Evolutionary conservation across 805 yeast genomes (phyloP), one percentile per base, ranked within the genome.

Genomic region (Candida wancherniae): DNA sequence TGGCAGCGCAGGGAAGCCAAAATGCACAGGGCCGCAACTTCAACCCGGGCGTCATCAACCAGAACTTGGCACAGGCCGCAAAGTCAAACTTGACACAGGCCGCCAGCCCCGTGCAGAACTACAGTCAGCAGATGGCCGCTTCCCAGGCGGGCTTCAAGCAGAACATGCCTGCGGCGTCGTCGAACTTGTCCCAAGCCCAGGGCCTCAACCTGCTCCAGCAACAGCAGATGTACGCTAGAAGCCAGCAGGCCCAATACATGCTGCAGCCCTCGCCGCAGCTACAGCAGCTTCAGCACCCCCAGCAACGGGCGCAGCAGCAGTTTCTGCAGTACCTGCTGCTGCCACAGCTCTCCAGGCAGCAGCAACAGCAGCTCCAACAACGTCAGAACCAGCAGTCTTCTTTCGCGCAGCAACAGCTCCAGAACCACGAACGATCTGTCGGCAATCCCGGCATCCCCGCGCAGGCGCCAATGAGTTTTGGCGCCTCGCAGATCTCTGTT

Each of bases 291-390:
- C 13, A 19, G 15, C 4, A 16, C 6, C 39, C 24, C 15, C 39
- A 27, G 24, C 34, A 9, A 8, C 16, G 27, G 13, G 18, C 15
- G 19, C 32, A 30, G 14, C 40, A 23, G 15, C 28, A 29, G 15
- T 31, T 29, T 10, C 30, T 31, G 16, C 41, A 37, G 24, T 34
- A 27, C 20, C 33, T 24, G 19, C 35, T 29, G 9, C 40, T 29
- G 19, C 22, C 22, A 10, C 17, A 15, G 4, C 29, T 17, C 9
- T 16, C 31, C 15, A 9, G 9, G 20, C 20, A 18, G 9, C 20
- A 18, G 12, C 24, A 28, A 11, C 37, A 33, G 22, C 36, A 33
- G 8, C 22, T 36, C 31, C 40, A 28, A 23, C 43, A 38, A 37
- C 39, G 33, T 16, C 36, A 36, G 14, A 24, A 18, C 6, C 31